Conservation (phyloP, 306 rosid species). For the Medicago lupulina region DNA sequence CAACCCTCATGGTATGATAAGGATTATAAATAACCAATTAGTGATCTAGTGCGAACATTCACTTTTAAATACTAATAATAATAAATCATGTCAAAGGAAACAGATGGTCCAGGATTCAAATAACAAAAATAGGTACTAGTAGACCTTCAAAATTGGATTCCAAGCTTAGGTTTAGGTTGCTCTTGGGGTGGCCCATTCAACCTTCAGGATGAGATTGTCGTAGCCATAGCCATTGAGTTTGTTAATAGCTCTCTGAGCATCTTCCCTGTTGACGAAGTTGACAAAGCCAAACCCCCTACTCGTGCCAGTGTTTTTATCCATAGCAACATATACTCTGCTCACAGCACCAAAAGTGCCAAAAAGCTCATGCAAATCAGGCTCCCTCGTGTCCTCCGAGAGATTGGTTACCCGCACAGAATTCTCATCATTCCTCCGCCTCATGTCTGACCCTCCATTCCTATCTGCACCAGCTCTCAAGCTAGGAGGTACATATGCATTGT, state of each 20-base stretch:
- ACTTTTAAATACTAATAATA: too few relatives aligned
- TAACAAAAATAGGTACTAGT: conserved; percentile 13
- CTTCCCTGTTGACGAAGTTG: conserved; percentile 88
- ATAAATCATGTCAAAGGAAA: not conserved
- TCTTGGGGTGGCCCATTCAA: conserved; percentile 62
- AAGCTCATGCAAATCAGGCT: conserved; percentile 88
- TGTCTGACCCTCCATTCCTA: conserved; percentile 66
- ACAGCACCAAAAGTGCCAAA: conserved; percentile 91
- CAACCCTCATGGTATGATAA: not conserved
- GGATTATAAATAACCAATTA: not conserved
- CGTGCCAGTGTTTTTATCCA: conserved; percentile 76
- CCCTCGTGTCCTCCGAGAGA: conserved; percentile 92
- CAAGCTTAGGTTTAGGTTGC: conserved; percentile 22
- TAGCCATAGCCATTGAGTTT: conserved; percentile 96
- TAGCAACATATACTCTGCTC: conserved; percentile 88
- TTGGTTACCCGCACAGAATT: conserved; percentile 95
- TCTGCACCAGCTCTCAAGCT: conserved; percentile 76
- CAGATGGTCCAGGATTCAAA: not conserved
- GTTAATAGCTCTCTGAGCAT: conserved; percentile 88
- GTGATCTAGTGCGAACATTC: not conserved
- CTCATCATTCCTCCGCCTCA: conserved; percentile 85
- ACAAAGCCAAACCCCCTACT: conserved; percentile 98
- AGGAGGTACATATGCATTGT: conserved; percentile 82
- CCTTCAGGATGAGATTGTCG: conserved; percentile 64
- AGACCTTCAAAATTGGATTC: not conserved